These are phyloP conservation scores for Schizosaccharomyces octosporus DNA, from an alignment of 805 yeast species.

Conservation along the genomic window DNA sequence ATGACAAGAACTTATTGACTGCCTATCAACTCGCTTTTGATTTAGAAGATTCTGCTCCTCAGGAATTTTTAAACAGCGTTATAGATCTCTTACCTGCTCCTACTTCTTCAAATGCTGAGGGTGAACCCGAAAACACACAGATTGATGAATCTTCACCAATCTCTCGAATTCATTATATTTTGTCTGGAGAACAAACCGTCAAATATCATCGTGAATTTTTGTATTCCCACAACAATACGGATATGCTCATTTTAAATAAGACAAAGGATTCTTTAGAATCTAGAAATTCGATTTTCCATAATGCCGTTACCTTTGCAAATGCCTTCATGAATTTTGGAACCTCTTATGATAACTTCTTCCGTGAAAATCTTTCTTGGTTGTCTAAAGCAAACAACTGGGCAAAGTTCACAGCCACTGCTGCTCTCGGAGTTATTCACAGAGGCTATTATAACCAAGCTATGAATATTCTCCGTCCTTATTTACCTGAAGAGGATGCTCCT, in stretches of 20 bases:
- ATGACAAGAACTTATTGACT: slow-evolving; percentile 24
- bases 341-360: slow-evolving; percentile 75
- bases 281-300: slow-evolving; percentile 78
- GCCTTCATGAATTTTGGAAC: slow-evolving; percentile 94
- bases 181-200: slow-evolving; percentile 82
- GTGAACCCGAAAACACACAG: slow-evolving; percentile 6
- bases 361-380: slow-evolving; percentile 81
- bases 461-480: slow-evolving; percentile 64
- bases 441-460: slow-evolving; percentile 85
- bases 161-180: slow-evolving; percentile 32
- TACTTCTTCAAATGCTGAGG: slow-evolving; percentile 10
- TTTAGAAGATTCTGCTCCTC: slow-evolving; percentile 73
- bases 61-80: slow-evolving; percentile 45
- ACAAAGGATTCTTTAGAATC: slow-evolving; percentile 69
- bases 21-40: slow-evolving; percentile 92
- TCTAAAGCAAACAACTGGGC: slow-evolving; percentile 98
- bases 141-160: slow-evolving; percentile 2
- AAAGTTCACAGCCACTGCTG: slow-evolving; percentile 91
- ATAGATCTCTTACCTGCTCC: slow-evolving; percentile 14
- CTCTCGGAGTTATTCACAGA: slow-evolving; percentile 86
- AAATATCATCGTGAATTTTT: slow-evolving; percentile 77
- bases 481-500: slow-evolving; percentile 42
- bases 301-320: slow-evolving; percentile 82
- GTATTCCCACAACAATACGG: slow-evolving; percentile 68
- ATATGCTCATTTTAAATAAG: slow-evolving; percentile 53